Base-by-base conservation (phyloP, 495 filamentous ascomycete species). In the Xylaria scruposa region DNA sequence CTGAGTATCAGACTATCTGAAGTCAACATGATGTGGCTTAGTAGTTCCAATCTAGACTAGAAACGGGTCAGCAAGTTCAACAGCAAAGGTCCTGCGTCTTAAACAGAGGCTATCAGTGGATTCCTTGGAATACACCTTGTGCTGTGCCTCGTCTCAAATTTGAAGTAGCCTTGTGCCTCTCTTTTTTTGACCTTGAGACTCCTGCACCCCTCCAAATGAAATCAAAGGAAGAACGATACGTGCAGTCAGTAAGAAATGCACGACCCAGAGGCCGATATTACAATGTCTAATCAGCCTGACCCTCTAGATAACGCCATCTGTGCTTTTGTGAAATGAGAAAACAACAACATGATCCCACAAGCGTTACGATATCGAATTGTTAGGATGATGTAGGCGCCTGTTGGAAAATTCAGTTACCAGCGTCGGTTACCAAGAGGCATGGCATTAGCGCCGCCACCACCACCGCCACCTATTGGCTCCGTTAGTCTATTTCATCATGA, bases 341-440 rank as follows among this genome's bases (percentile, higher is more conserved):
- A 68, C 53, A 72, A 77, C 71, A 51, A 49, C 67, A 73, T 47
- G 9, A 46, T 62, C 51, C 66, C 68, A 60, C 46, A 47, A 54
- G 26, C 24, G 29, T 66, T 58, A 31, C n/a, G 61, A 49, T 31
- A 42, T 40, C 31, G 17, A 54, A 17, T 21, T 24, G 31, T 47
- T 26, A 65, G 46, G 70, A 24, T 64, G 19, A 26, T 36, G 68
- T 9, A 29, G 59, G 17, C n/a, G 47, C 59, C 38, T 26, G 40
- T 65, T 56, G 47, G n/a, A 29, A 44, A 17, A 12, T 56, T 15
- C 53, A 40, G 71, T 81, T 80, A 86, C 85, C 85, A 86, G 68
- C 85, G 83, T 70, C 83, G 80, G 69, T 83, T 84, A 74, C 80
- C 80, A 13, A 86, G 74, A 15, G 85, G 84, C 73, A 85, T 71